These are phyloP conservation scores for Arachnopeziza araneosa DNA, from an alignment of 2,329 filamentous ascomycete genomes.

Conservation along the genomic window DNA sequence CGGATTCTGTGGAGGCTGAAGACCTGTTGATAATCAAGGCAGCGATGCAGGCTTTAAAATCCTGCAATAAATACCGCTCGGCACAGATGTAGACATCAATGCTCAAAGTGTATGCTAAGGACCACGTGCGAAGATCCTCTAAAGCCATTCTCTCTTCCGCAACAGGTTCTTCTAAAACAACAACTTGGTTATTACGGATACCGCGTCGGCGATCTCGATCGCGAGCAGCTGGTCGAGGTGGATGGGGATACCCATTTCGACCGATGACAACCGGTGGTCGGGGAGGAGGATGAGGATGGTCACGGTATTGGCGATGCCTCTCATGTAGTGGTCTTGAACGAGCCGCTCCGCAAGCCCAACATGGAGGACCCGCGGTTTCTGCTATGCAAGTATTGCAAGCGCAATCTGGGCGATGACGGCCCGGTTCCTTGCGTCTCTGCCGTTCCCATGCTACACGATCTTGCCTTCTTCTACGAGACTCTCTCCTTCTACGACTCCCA, in stretches of 20 bases:
- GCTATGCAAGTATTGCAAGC: constrained; percentile 37
- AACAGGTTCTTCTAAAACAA: constrained; percentile 14
- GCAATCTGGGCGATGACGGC: constrained; percentile 41
- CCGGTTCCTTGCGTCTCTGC: constrained; percentile 39
- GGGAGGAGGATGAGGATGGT: constrained; percentile 23
- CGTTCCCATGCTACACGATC: constrained; percentile 33
- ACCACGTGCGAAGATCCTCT: constrained; percentile 43
- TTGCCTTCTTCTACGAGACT: constrained; percentile 32
- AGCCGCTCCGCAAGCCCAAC: constrained; percentile 37
- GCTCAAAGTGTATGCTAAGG: constrained; percentile 41
- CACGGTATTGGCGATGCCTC: background rate
- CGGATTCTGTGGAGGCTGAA: background rate
- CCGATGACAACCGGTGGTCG: constrained; percentile 16
- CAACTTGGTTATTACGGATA: constrained; percentile 10
- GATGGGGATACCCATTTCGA: constrained; percentile 7
- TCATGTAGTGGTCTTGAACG: constrained; percentile 8
- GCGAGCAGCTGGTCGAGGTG: constrained; percentile 10
- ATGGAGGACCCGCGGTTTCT: constrained; percentile 32
- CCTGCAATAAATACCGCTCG: constrained; percentile 42
- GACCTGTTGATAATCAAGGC: constrained; percentile 38
- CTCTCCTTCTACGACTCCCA: constrained; percentile 31
- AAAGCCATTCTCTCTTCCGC: constrained; percentile 31
- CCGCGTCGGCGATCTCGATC: constrained; percentile 16
- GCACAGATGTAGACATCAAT: constrained; percentile 46
- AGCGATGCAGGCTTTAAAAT: constrained; percentile 39